Evolutionary conservation across 768 basidiomycete genomes (phyloP).

Genomic region (Lactifluus subvellereus): DNA sequence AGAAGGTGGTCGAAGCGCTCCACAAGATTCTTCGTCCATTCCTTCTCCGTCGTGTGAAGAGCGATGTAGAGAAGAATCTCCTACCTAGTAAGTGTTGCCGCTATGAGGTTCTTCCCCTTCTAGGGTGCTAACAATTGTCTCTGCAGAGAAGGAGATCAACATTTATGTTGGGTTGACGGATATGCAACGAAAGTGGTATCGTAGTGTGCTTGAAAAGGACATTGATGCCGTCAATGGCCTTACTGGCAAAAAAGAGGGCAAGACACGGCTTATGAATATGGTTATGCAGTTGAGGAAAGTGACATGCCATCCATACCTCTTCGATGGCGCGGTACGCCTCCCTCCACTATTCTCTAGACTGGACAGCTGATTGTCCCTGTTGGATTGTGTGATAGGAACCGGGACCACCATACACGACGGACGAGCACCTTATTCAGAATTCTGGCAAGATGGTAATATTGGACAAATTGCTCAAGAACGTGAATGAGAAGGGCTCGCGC

Average conservation of each 20-base stretch:
- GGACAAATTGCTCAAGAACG: conserved; percentile 80
- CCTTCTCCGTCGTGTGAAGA: conserved; percentile 88
- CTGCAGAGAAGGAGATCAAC: conserved; percentile 92
- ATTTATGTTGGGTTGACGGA: conserved; percentile 96
- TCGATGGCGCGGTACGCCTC: conserved; percentile 75
- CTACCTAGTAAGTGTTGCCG: conserved; percentile 61
- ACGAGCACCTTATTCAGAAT: conserved; percentile 92
- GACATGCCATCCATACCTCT: conserved; percentile 86
- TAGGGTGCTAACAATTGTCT: conserved; percentile 10
- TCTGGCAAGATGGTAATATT: conserved; percentile 97
- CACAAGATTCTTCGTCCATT: conserved; percentile 97
- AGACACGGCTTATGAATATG: conserved; percentile 96
- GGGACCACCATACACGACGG: conserved; percentile 96
- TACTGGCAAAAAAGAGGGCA: conserved; percentile 97
- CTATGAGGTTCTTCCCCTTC: background rate
- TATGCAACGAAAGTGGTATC: conserved; percentile 99
- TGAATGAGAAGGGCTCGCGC: conserved; percentile 92
- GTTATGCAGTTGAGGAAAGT: conserved; percentile 97
- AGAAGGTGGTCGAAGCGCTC: conserved; percentile 91
- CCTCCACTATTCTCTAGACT: background rate
- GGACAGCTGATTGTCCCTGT: background rate
- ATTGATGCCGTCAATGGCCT: conserved; percentile 97
- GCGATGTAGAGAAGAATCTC: conserved; percentile 94
- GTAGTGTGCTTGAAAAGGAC: conserved; percentile 92
- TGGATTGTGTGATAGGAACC: conserved; percentile 61